Evolutionary conservation across 805 yeast species (phyloP).

Genomic region (Candida broadrunensis): DNA sequence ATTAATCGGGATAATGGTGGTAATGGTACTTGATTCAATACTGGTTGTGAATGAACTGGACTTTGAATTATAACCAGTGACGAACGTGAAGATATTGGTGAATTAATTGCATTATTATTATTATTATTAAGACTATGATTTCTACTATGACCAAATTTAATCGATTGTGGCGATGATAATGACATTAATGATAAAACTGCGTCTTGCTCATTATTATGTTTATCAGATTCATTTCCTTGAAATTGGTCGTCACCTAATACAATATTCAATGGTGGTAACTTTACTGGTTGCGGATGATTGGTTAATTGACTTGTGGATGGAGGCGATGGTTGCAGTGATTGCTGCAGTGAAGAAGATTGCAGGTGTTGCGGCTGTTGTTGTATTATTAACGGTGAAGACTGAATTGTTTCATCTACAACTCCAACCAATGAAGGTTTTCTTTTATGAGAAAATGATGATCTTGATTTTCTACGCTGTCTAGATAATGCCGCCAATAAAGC

Average conservation of each 20-base stretch:
- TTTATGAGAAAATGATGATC: conserved; percentile 15
- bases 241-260: conserved; percentile 10
- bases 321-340: neutral
- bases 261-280: conserved; percentile 29
- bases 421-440: neutral
- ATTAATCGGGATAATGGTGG: conserved; percentile 30
- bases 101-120: conserved; percentile 11
- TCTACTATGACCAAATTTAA: conserved; percentile 26
- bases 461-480: conserved; percentile 23
- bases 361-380: conserved; percentile 4
- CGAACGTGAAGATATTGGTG: conserved; percentile 18
- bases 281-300: conserved; percentile 5
- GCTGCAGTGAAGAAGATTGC: neutral
- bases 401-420: neutral
- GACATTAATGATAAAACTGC: conserved; percentile 57
- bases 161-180: conserved; percentile 47
- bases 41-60: conserved; percentile 1
- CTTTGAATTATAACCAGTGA: conserved; percentile 18
- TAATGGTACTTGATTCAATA: conserved; percentile 12
- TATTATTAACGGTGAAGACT: conserved; percentile 1
- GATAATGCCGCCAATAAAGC: conserved; percentile 42
- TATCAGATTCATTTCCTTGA: neutral
- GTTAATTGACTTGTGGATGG: conserved; percentile 1
- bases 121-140: conserved; percentile 26
- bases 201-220: conserved; percentile 44